Conservation (phyloP, 768 basidiomycete species). For the Astraeus odoratus region DNA sequence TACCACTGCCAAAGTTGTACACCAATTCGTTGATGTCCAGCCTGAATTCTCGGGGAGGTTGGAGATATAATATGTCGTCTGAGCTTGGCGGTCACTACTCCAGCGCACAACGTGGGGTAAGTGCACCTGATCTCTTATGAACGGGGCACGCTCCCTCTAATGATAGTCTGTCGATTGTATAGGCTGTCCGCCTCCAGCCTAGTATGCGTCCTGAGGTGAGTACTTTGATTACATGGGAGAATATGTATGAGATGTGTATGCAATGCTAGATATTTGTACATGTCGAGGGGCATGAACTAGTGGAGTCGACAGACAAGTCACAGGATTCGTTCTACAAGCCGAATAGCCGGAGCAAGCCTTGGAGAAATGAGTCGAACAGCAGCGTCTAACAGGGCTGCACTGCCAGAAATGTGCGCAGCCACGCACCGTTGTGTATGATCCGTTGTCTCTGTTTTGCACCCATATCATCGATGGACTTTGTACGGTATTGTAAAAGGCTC, state of each 20-base stretch:
- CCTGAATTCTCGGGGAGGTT: constrained; percentile 29
- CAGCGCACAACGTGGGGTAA: not conserved
- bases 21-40: constrained; percentile 37
- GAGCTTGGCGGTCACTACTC: constrained; percentile 1
- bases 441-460: no score
- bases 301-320: constrained; percentile 9
- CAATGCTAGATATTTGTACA: constrained; percentile 17
- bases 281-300: constrained; percentile 29
- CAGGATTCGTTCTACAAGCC: not conserved
- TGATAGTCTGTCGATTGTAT: not conserved
- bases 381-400: not conserved
- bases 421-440: no score
- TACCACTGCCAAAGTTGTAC: constrained; percentile 35
- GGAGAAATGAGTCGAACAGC: not conserved
- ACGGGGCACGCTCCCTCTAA: not conserved
- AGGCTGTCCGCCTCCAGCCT: not conserved
- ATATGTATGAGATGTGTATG: not conserved
- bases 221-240: not conserved
- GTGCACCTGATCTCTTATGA: not conserved
- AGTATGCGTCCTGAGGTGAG: not conserved
- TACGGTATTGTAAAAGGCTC: no score
- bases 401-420: no score
- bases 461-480: not conserved
- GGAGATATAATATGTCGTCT: constrained; percentile 13
- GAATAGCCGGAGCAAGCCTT: not conserved